Percentiles rank a stretch among this genome's conserved stretches.
phyloP scores from a whole-genome alignment of 2,329 filamentous ascomycete species.

The Aspergillus clavatus region DNA sequence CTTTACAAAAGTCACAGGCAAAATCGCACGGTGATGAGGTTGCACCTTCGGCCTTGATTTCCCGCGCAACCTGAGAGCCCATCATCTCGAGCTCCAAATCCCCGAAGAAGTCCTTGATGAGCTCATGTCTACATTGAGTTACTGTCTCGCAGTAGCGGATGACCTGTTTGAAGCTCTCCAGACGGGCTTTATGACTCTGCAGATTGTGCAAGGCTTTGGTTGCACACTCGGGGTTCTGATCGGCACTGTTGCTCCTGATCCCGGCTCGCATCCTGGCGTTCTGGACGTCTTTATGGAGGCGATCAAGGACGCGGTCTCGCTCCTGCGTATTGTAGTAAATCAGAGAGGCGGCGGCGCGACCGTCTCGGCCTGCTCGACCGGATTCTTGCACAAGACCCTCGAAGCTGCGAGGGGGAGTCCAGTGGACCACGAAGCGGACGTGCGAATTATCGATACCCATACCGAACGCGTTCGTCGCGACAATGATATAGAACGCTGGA shows the following conservation, averaged over 20 bases:
- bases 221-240: slow-evolving; percentile 2
- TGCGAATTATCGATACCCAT: slow-evolving; percentile 98
- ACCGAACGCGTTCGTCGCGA: slow-evolving; percentile 91
- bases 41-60: slow-evolving; percentile 1
- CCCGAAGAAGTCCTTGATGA: slow-evolving; percentile 74
- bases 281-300: slow-evolving; percentile 45
- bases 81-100: slow-evolving; percentile 46
- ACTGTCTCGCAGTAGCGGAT: slow-evolving; percentile 78
- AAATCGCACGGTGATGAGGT: slow-evolving; percentile 58
- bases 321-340: slow-evolving; percentile 90
- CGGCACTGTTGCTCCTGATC: slow-evolving; percentile 38
- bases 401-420: slow-evolving; percentile 89
- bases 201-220: slow-evolving; percentile 34
- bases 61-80: slow-evolving; percentile 21
- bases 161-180: slow-evolving; percentile 62
- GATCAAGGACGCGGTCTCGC: slow-evolving; percentile 63
- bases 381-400: slow-evolving; percentile 97
- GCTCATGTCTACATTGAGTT: slow-evolving; percentile 65
- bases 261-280: slow-evolving; percentile 31
- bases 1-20: slow-evolving; percentile 76
- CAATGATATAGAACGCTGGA: slow-evolving; percentile 80
- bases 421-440: slow-evolving; percentile 91
- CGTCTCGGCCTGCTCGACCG: slow-evolving; percentile 83
- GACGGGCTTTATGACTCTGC: slow-evolving; percentile 41
- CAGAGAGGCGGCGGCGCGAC: slow-evolving; percentile 79